Conservation (phyloP, 2,329 filamentous ascomycete genomes). For the Aspergillus hortae region DNA sequence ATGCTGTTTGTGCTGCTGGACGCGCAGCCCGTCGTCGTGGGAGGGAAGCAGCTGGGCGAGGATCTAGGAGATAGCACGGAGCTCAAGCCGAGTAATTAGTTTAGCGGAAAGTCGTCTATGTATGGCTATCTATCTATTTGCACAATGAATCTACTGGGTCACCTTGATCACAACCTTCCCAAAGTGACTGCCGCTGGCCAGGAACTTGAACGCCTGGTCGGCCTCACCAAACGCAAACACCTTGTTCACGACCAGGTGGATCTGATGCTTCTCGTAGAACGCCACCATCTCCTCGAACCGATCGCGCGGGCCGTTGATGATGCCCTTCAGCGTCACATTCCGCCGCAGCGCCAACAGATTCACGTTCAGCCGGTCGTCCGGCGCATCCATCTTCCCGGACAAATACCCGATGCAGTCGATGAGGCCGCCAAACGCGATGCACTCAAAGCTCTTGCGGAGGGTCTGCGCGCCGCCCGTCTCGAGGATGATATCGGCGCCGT, state of each 20-base stretch:
- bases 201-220: constrained; percentile 52
- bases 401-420: constrained; percentile 49
- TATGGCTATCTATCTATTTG: background rate
- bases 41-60: constrained; percentile 21
- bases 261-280: constrained; percentile 32
- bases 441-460: constrained; percentile 46
- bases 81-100: constrained; percentile 1
- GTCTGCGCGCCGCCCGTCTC: constrained; percentile 52
- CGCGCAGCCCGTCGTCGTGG: constrained; percentile 19
- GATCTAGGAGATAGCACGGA: constrained; percentile 17
- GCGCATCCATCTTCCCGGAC: constrained; percentile 53
- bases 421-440: constrained; percentile 44
- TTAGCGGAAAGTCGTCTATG: background rate
- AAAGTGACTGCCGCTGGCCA: constrained; percentile 51
- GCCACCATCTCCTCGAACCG: constrained; percentile 41
- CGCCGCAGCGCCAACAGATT: constrained; percentile 54
- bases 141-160: background rate
- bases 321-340: constrained; percentile 54
- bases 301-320: constrained; percentile 61
- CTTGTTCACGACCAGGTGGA: constrained; percentile 50
- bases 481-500: constrained; percentile 50
- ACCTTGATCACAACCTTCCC: constrained; percentile 55
- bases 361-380: constrained; percentile 55
- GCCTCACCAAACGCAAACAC: constrained; percentile 51
- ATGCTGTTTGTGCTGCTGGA: constrained; percentile 40